Conservation (phyloP, 495 filamentous ascomycete species). For the Penicillium paxilli region DNA sequence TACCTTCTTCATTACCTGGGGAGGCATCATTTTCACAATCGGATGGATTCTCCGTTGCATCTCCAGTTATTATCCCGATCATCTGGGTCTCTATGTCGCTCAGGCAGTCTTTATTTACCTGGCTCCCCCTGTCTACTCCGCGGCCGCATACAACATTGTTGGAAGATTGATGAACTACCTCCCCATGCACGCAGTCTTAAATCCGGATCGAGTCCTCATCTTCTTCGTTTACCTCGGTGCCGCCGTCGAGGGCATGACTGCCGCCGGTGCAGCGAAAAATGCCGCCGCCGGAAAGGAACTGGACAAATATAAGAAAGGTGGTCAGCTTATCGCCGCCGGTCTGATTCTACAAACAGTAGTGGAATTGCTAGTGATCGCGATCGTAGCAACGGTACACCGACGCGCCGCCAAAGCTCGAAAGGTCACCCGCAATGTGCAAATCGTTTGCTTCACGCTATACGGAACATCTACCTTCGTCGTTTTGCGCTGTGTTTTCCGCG, state of each 20-base stretch:
- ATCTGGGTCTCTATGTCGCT: constrained; percentile 48
- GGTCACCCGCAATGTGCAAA: constrained; percentile 34
- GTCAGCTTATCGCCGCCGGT: constrained; percentile 31
- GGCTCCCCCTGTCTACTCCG: constrained; percentile 55
- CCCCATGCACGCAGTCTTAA: constrained; percentile 40
- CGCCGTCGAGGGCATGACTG: constrained; percentile 37
- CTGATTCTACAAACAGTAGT: constrained; percentile 37
- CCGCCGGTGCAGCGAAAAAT: constrained; percentile 37
- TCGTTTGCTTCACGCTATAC: constrained; percentile 38
- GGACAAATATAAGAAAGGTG: constrained; percentile 24
- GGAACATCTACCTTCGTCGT: constrained; percentile 37
- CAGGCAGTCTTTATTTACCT: constrained; percentile 53
- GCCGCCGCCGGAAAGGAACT: constrained; percentile 23
- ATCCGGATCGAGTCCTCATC: constrained; percentile 36
- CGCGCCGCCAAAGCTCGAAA: constrained; percentile 20
- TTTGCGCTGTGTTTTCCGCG: constrained; percentile 40
- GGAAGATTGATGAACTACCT: constrained; percentile 53
- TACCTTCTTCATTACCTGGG: constrained; percentile 47
- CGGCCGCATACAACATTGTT: constrained; percentile 59
- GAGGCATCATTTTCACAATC: constrained; percentile 35
- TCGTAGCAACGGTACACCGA: constrained; percentile 37
- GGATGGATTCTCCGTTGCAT: constrained; percentile 44
- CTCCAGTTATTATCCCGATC: constrained; percentile 34
- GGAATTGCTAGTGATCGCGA: constrained; percentile 30
- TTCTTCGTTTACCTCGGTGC: constrained; percentile 38